Percentiles rank a stretch among this genome's conserved stretches.
Conservation (phyloP, 208 protist genomes). For the Hexamita inflata region DNA sequence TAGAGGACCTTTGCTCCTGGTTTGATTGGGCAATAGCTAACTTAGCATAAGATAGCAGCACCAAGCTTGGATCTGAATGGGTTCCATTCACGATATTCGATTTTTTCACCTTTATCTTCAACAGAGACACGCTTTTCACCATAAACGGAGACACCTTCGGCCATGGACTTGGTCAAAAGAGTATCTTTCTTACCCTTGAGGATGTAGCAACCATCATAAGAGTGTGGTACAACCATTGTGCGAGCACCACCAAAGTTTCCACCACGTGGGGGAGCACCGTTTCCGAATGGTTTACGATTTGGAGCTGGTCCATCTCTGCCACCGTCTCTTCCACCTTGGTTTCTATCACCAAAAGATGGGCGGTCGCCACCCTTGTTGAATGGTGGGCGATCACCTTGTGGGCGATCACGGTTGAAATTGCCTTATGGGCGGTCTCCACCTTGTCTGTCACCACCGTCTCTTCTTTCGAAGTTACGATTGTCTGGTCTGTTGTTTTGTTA, state of each 20-base stretch:
- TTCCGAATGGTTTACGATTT: too few relatives aligned
- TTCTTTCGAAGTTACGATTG: too few relatives aligned
- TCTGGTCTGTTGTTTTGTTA: too few relatives aligned
- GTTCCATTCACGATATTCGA: constrained; percentile 99
- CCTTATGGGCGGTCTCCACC: too few relatives aligned
- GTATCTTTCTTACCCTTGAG: constrained; percentile 89
- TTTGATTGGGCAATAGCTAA: constrained; percentile 89
- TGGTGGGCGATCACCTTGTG: too few relatives aligned
- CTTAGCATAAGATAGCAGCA: constrained; percentile 85
- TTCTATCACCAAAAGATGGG: too few relatives aligned
- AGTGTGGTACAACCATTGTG: constrained; percentile 85
- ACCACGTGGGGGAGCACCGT: not conserved
- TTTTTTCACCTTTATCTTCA: constrained; percentile 65
- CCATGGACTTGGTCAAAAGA: constrained; percentile 88
- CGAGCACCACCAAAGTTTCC: constrained; percentile 54
- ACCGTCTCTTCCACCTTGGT: not conserved
- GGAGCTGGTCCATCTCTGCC: not conserved
- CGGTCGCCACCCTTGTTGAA: too few relatives aligned
- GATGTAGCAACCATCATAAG: constrained; percentile 90
- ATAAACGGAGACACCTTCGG: constrained; percentile 94
- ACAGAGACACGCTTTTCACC: constrained; percentile 93
- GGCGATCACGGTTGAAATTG: too few relatives aligned
- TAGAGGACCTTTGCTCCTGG: constrained; percentile 94
- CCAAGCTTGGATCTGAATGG: constrained; percentile 98
- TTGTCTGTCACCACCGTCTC: too few relatives aligned